Evolutionary conservation across 345 rosid species (phyloP).

Genomic region (Rhodomyrtus tomentosa): DNA sequence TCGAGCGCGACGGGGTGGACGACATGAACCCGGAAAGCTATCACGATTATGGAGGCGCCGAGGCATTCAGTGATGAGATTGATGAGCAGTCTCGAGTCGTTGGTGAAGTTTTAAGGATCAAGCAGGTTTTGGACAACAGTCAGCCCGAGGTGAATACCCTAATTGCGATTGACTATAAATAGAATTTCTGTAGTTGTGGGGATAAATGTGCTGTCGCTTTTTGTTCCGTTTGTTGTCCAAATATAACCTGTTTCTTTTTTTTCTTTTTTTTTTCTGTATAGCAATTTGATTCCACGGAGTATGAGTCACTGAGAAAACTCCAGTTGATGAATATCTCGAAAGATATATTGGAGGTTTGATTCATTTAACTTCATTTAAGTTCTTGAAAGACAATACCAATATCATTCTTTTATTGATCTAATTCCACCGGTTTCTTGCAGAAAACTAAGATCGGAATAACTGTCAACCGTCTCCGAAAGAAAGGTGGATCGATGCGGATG

Average conservation of each 20-base stretch:
- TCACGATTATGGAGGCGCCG: constrained; percentile 54
- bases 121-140: neutral
- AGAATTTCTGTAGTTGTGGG: neutral
- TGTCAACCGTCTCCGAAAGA: neutral
- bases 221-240: too few relatives aligned
- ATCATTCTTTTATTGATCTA: neutral
- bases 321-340: neutral
- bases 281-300: too few relatives aligned
- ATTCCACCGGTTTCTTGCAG: neutral
- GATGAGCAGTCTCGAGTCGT: constrained; percentile 46
- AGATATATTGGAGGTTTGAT: neutral
- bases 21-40: constrained; percentile 17
- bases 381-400: neutral
- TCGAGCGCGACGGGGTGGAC: constrained; percentile 3
- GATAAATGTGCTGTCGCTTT: too few relatives aligned
- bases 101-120: constrained; percentile 71
- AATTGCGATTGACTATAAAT: too few relatives aligned
- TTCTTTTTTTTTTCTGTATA: too few relatives aligned
- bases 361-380: neutral
- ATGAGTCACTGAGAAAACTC: too few relatives aligned
- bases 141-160: neutral
- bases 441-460: neutral
- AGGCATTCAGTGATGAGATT: constrained; percentile 72
- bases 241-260: too few relatives aligned
- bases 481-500: neutral